Base-by-base conservation (phyloP, 768 basidiomycete genomes). In the Boletus coccyginus region DNA sequence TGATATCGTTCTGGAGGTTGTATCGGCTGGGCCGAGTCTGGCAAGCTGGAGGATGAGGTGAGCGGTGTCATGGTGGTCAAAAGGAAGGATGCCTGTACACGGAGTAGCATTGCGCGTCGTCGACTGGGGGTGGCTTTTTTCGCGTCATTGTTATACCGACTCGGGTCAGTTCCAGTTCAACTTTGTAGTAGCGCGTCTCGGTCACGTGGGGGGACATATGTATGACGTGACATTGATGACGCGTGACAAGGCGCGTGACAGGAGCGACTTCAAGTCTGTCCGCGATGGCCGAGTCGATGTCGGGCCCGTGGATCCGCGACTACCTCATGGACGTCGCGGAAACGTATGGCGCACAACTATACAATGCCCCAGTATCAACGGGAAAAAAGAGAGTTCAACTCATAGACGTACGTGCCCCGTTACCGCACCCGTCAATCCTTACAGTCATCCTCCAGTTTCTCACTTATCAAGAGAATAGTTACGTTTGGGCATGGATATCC, bases 401-500 rank as follows among this genome's bases (percentile, higher is more conserved):
- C 24, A 73, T 77, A 44, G 79, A 87, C 70, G 88, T 82, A 46
- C 45, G 72, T 59, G 19, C 44, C 39, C 24, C 17, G 27, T 14
- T 14, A 10, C 12, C 21, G 12, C 29, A 2, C 24, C 12, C 33
- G 14, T 42, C 32, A n/a, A 46, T 16, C 35, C 43, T 52, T 56
- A 58, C 42, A n/a, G 9, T n/a, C 40, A 7, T 16, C 29, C 39
- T 14, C 14, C 53, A 89, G 87, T 82, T 87, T 59, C 68, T 88
- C 27, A 84, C 83, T 8, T 81, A 74, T 59, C 76, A 75, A 19
- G 62, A 65, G 7, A 65, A 76, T 36, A 74, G 78, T 43, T 72
- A 75, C n/a, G 64, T 88, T 17, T 91, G 88, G 88, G 87, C 81
- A 1, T 70, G 73, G 44, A 66, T 84, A 14, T 88, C 87, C 2